Evolutionary conservation across 2,329 filamentous ascomycete species (phyloP), one percentile per base, ranked within the genome.

Genomic region (Fusarium sp.): DNA sequence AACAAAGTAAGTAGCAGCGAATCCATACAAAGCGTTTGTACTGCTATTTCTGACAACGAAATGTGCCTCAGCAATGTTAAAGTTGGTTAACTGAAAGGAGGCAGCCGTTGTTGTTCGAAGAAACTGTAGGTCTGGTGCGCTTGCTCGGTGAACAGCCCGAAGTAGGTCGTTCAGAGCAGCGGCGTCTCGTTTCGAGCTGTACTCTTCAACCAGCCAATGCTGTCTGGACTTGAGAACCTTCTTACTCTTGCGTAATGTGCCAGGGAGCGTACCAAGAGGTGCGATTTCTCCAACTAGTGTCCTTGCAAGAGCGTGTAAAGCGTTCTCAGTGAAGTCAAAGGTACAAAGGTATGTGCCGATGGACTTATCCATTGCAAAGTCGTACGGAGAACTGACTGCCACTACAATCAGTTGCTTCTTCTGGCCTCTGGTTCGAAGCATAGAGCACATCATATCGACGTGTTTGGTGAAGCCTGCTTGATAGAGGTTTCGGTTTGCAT

Each of bases 401-500:
- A 98, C 92, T 6, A 98, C 95, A 24, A 98, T 90, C 37, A 98
- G 82, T 2, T 94, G 93, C 80, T 97, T 98, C 78, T 96, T 93
- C 76, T 94, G 92, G 3, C 92, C 92, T 16, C 87, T 88, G 9
- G 91, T 89, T 9, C 89, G 88, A 59, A 93, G 86, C 88, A 94
- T 92, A 23, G 92, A 93, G 80, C 94, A 98, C 80, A 98, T 95
- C 91, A 97, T 96, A 15, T 94, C 92, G 11, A 98, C 93, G 71
- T 98, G 95, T 77, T 98, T 98, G 3, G 95, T 95, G 77, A 98
- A 98, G 1, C 94, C 94, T 50, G 93, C 90, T 78, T 98, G 95
- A 76, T 98, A 98, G 16, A 97, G 82, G 76, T 98, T 98, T 39
- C 94, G 88, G 76, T 97, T 97, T 2, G 94, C 94, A 80, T 98